phyloP scores from a whole-genome alignment of 495 filamentous ascomycete species.

The Mycothermus thermophilus region DNA sequence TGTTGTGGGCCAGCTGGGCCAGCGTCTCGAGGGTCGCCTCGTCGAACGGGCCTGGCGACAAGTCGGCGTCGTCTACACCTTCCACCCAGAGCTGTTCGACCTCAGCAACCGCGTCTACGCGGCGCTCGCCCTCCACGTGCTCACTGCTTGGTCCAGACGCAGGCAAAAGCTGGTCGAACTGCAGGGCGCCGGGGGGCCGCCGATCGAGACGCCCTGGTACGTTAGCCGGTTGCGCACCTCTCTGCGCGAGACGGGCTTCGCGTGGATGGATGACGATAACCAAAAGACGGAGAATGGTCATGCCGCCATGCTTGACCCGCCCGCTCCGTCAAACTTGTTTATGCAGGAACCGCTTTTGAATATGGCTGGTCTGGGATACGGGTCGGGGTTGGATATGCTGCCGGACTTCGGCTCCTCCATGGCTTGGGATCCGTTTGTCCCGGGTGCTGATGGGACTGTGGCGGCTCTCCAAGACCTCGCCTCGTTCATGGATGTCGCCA shows the following conservation, averaged over 20 bases:
- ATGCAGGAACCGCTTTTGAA: not conserved
- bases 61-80: slow-evolving; percentile 26
- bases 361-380: no score
- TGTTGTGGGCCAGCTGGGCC: slow-evolving; percentile 36
- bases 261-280: slow-evolving; percentile 4
- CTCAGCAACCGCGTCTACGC: slow-evolving; percentile 27
- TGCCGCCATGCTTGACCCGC: not conserved
- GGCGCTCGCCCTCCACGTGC: slow-evolving; percentile 27
- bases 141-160: slow-evolving; percentile 34
- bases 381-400: no score
- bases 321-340: no score
- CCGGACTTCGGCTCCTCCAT: no score
- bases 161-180: slow-evolving; percentile 19
- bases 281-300: not conserved
- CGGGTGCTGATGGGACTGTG: no score
- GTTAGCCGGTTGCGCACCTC: no score
- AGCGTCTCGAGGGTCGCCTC: slow-evolving; percentile 33
- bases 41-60: slow-evolving; percentile 41
- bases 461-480: no score
- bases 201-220: slow-evolving; percentile 23
- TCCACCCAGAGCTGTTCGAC: slow-evolving; percentile 33
- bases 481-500: no score
- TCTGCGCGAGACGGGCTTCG: slow-evolving; percentile 19
- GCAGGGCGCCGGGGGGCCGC: no score
- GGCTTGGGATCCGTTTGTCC: no score